phyloP scores from a whole-genome alignment of 192 early-diverging fungal genomes.

The Coemansia sp. region DNA sequence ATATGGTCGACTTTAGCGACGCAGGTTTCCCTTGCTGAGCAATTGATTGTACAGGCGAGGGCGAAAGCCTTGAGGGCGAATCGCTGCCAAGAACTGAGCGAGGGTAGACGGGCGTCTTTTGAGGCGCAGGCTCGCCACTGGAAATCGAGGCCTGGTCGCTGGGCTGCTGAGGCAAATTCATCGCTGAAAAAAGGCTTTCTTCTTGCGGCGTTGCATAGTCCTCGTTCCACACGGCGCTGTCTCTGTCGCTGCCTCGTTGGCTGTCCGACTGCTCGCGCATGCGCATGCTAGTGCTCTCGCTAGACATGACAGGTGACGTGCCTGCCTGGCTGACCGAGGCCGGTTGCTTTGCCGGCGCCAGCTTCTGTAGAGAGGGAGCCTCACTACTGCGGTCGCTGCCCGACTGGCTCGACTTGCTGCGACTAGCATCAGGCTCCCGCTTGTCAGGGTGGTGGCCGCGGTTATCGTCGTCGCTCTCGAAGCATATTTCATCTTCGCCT shows the following conservation, averaged over 20 bases:
- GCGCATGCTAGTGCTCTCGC: neutral
- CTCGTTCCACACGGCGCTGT: neutral
- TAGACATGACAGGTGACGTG: neutral
- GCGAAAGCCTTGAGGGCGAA: conserved; percentile 3
- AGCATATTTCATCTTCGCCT: conserved; percentile 4
- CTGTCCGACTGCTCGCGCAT: neutral
- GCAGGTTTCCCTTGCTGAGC: conserved; percentile 3
- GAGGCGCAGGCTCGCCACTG: conserved; percentile 6
- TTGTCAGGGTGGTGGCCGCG: neutral
- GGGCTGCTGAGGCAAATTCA: conserved; percentile 17
- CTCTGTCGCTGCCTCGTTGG: neutral
- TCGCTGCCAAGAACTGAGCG: neutral
- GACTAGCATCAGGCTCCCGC: neutral
- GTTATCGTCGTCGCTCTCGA: neutral
- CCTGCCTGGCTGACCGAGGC: neutral
- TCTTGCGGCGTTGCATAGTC: neutral
- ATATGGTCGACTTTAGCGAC: conserved; percentile 29
- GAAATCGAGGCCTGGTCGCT: conserved; percentile 17
- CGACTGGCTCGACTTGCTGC: neutral
- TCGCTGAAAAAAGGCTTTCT: neutral
- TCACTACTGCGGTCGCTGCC: neutral
- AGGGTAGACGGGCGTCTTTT: neutral
- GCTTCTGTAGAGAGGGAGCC: neutral
- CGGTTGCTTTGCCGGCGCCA: neutral
- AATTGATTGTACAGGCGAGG: conserved; percentile 4